Conservation (phyloP, 805 yeast genomes). For the Helenozyma rhizophorensis region DNA sequence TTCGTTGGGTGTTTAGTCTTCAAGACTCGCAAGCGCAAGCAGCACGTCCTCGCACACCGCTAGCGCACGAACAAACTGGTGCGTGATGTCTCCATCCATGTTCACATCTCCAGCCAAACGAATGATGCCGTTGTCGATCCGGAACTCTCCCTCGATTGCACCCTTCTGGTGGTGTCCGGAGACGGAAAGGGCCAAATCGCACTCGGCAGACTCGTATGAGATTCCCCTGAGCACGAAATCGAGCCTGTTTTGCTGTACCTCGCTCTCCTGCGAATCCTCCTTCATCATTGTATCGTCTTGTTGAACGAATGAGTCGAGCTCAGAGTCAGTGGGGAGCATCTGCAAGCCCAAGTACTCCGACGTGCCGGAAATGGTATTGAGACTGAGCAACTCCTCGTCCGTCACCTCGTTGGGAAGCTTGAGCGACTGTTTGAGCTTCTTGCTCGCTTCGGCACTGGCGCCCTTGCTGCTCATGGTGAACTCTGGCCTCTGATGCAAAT, state of each 20-base stretch:
- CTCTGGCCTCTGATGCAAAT: conserved; percentile 1
- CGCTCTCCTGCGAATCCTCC: neutral
- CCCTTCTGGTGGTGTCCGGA: conserved; percentile 13
- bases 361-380: conserved; percentile 22
- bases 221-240: conserved; percentile 19
- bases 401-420: conserved; percentile 33
- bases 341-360: conserved; percentile 10
- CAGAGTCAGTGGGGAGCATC: conserved; percentile 9
- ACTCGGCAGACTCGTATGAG: conserved; percentile 18
- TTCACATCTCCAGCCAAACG: conserved; percentile 14
- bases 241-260: conserved; percentile 1
- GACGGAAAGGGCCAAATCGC: conserved; percentile 21
- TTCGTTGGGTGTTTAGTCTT: neutral
- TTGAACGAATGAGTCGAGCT: conserved; percentile 26
- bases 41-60: conserved; percentile 30
- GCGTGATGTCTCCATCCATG: conserved; percentile 19
- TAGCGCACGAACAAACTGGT: conserved; percentile 22
- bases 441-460: conserved; percentile 15
- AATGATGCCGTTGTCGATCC: conserved; percentile 30
- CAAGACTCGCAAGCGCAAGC: conserved; percentile 17
- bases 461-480: neutral
- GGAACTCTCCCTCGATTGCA: conserved; percentile 18
- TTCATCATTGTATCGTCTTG: conserved; percentile 6
- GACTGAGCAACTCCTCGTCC: conserved; percentile 35
- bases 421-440: conserved; percentile 30